Evolutionary conservation across 495 filamentous ascomycete species (phyloP), one percentile per base, ranked within the genome.

Genomic region (Parathielavia appendiculata): DNA sequence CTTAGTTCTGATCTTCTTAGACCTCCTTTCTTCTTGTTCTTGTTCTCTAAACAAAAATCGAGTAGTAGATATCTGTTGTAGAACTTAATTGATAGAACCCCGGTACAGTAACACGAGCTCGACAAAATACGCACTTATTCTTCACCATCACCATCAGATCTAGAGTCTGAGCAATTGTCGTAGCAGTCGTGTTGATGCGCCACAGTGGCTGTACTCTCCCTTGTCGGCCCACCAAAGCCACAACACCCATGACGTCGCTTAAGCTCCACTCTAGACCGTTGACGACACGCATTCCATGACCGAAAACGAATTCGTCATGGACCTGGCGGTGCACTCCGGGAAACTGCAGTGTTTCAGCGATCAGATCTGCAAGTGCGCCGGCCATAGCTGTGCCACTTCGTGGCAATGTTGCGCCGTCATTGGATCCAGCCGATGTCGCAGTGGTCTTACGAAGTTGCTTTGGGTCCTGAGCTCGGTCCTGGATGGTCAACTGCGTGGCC

Each of bases 291-390:
- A 26, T 12, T 11, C 4, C 17, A 20, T 36, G 32, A 22, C 14
- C 5, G 36, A 35, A 40, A 40, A 39, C 41, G n/a, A 35, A 52
- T 52, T 52, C 34, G 49, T 52, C 49, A 52, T 52, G 34, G 32
- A 23, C 14, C 19, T 8, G 48, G 48, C 38, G 51, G 38, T 36
- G 52, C 52, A 20, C 26, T 45, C 22, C 3, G 35, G 19, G 35
- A 40, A 54, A 44, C 22, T n/a, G 22, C 26, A 16, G 30, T 17
- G 41, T 46, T 56, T 56, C 53, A 47, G 53, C 41, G 53, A 56
- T 46, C 53, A 10, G 52, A 54, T 54, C 26, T 44, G 52, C 52
- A 30, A 45, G 44, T 6, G 52, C 26, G 26, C 26, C 26, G 26
- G 26, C 26, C 6, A 30, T 6, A 30, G 22, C 39, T 30, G 39